Evolutionary conservation across 1,139 yeast species (phyloP), one percentile per base, ranked within the genome.

Genomic region (Lodderomyces pseudojiufengensis): DNA sequence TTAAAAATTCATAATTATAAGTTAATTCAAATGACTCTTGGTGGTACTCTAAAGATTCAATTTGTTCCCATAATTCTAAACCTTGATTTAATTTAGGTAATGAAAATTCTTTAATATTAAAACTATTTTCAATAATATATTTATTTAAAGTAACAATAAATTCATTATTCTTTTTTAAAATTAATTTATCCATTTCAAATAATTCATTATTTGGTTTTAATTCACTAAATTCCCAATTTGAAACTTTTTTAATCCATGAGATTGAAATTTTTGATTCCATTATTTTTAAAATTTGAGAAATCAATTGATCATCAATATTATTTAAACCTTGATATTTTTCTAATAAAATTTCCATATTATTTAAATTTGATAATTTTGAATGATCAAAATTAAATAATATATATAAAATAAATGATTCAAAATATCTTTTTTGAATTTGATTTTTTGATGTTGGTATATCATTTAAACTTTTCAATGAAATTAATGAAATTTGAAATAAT

Each of bases 141-240:
- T 75, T 77, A 47, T 76, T 76, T 34, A 87, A 51, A 1, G 76
- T 70, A 3, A 86, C 71, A 4, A 73, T 70, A 21, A 80, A 57
- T 12, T 33, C 32, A 6, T 40, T 42, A 30, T 42, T 38, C 24
- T 50, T 36, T 9, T 69, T 74, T 9, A 68, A 73, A 33, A 84
- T 62, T 20, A 84, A 50, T 24, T 62, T 65, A 9, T 63, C 70
- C 41, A 51, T 55, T 54, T 33, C 68, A 3, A 73, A 74, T 11
- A 68, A 59, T 8, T 72, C 78, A 10, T 58, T 61, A 27, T 57
- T 61, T 8, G 58, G 55, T 30, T 63, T 47, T 15, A 63, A 67
- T 30, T 66, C 68, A 21, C 75, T 54, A 35, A 82, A 71, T 35
- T 83, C 88, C 95, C 95, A 86, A 28, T 71, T 64, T 31, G 70